Conservation (phyloP, 2,329 filamentous ascomycete species). For the Alternaria atra region DNA sequence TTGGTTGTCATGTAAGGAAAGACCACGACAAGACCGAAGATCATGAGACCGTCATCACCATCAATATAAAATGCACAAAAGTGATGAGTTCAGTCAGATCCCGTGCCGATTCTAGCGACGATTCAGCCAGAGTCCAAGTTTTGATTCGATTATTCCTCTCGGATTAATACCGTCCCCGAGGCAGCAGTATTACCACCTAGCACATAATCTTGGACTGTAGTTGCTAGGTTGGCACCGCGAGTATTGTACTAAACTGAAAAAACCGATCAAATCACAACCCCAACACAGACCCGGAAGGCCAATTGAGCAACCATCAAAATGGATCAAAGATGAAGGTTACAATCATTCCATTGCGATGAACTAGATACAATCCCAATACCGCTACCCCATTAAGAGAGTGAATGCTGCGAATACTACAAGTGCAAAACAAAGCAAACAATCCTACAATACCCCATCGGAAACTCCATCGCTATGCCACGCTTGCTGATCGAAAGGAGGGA, state of each 20-base stretch:
- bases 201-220: not conserved
- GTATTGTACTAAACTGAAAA: not conserved
- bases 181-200: not conserved
- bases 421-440: not conserved
- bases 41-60: not conserved
- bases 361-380: not conserved
- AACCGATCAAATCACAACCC: not conserved
- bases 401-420: not conserved
- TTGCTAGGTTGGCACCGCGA: not conserved
- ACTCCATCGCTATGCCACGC: slow-evolving; percentile 5
- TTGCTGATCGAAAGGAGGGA: not conserved
- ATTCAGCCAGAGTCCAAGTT: not conserved
- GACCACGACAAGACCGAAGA: not conserved
- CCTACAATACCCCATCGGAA: not conserved
- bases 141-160: not conserved
- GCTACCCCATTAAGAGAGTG: not conserved
- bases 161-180: not conserved
- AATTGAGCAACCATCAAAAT: not conserved
- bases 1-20: not conserved
- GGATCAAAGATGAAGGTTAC: too few relatives aligned
- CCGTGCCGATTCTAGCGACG: not conserved
- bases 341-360: not conserved
- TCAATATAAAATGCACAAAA: not conserved
- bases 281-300: not conserved
- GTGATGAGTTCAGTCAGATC: not conserved